Evolutionary conservation across 139 green algal genomes (phyloP), one percentile per base, ranked within the genome.

Genomic region (Picochlorum sp.): DNA sequence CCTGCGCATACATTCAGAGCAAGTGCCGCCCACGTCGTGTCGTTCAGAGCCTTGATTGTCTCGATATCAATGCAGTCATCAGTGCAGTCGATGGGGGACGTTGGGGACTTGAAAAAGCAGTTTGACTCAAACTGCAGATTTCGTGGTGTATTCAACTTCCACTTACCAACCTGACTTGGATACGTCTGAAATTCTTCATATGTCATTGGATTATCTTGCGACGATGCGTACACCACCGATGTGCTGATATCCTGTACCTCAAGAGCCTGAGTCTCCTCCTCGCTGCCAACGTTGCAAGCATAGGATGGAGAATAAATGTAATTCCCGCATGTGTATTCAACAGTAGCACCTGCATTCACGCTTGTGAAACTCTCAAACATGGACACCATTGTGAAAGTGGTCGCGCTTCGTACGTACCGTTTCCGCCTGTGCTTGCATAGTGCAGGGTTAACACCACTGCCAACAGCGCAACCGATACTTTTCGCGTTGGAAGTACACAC

Each of bases 81-180:
- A 4, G 58, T 23, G 13, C 58, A 65, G 26, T 59, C 23, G 6
- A 14, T 4, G 6, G 58, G 23, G 8, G 20, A 18, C 0, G 7
- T 20, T 31, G 58, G 58, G 13, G 58, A 65, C 21, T 65, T 65
- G 58, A 57, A 65, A 23, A 65, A 65, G 58, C 58, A 65, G 20
- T 65, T 65, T 28, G 58, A 31, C n/a, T 49, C 13, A 21, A 57
- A 65, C 20, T 65, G 58, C 21, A 65, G 44, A 13, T 65, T 65
- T 24, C 58, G 26, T 26, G 58, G 58, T 7, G 58, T 65, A 23
- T 65, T 65, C 6, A 57, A 28, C 13, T 20, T 51, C 20, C 23
- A 65, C 3, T 18, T 31, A 18, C 58, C 58, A 21, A 65, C 58
- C 21, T 65, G 58, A 18, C n/a, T 18, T 21, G 58, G 58, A 51